These are phyloP conservation scores for Phytophthora litchii DNA, from an alignment of 352 stramenopile species.

Conservation along the genomic window DNA sequence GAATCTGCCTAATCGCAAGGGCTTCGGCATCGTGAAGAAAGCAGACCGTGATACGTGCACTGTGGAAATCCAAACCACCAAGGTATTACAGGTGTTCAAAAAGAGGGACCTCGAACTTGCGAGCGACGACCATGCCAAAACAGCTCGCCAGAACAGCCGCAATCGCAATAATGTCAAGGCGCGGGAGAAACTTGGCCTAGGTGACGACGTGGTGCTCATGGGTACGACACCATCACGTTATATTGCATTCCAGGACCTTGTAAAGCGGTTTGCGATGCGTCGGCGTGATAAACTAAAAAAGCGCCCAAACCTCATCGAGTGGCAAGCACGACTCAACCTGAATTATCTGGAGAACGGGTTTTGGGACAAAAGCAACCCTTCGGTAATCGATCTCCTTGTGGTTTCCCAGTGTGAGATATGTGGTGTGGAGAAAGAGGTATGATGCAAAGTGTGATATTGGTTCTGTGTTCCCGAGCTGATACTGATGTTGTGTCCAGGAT, in stretches of 20 bases:
- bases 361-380: slow-evolving; percentile 59
- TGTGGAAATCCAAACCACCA: slow-evolving; percentile 74
- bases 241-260: slow-evolving; percentile 82
- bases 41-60: slow-evolving; percentile 87
- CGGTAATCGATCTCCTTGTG: slow-evolving; percentile 69
- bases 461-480: slow-evolving; percentile 9
- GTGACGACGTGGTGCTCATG: slow-evolving; percentile 80
- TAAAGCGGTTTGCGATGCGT: slow-evolving; percentile 85
- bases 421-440: slow-evolving; percentile 83
- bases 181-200: slow-evolving; percentile 74
- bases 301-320: slow-evolving; percentile 83
- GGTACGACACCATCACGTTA: slow-evolving; percentile 83
- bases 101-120: slow-evolving; percentile 88
- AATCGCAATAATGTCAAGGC: slow-evolving; percentile 77
- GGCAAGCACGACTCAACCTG: slow-evolving; percentile 71
- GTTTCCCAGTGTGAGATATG: slow-evolving; percentile 83
- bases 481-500: slow-evolving; percentile 38
- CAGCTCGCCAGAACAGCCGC: slow-evolving; percentile 53
- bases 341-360: slow-evolving; percentile 62
- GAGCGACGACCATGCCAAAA: slow-evolving; percentile 61
- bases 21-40: slow-evolving; percentile 80
- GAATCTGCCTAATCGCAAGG: slow-evolving; percentile 77
- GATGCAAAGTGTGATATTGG: slow-evolving; percentile 6
- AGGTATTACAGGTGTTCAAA: slow-evolving; percentile 84
- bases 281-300: slow-evolving; percentile 85